phyloP scores from a whole-genome alignment of 208 protist genomes.

The Lotmaria passim region DNA sequence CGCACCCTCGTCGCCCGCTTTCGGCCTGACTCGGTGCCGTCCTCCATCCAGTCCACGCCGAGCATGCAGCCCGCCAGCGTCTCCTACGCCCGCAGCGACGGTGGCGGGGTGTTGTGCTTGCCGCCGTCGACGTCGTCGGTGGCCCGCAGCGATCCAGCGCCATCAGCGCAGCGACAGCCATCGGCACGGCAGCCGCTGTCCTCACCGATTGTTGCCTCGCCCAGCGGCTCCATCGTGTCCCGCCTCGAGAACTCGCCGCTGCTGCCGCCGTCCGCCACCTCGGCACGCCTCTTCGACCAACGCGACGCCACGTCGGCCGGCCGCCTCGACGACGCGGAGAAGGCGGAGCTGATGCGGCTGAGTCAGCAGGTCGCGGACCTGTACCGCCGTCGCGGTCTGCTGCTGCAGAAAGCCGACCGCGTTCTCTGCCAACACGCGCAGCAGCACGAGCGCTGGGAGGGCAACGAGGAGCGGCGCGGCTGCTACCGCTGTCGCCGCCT shows the following conservation, averaged over 20 bases:
- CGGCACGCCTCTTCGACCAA: conserved; percentile 1
- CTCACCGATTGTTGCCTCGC: conserved; percentile 3
- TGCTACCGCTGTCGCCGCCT: conserved; percentile 55
- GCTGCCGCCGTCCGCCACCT: conserved; percentile 10
- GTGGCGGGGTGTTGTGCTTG: conserved; percentile 29
- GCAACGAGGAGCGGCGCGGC: conserved; percentile 41
- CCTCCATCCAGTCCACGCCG: conserved; percentile 33
- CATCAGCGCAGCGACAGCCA: not conserved
- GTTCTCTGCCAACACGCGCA: conserved; percentile 42
- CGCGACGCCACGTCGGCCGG: not conserved
- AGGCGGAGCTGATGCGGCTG: conserved; percentile 22
- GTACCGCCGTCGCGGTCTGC: conserved; percentile 35
- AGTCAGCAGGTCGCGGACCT: conserved; percentile 32
- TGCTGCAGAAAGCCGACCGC: conserved; percentile 41
- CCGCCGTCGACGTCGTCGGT: conserved; percentile 28
- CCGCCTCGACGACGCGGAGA: conserved; percentile 22
- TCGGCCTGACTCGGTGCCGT: conserved; percentile 31
- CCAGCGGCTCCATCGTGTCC: conserved; percentile 11
- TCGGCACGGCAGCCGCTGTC: not conserved
- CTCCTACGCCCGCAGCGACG: conserved; percentile 34
- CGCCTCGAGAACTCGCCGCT: conserved; percentile 18
- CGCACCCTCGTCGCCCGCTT: conserved; percentile 29
- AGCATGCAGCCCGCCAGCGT: conserved; percentile 33
- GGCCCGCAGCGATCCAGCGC: conserved; percentile 19
- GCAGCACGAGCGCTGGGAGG: conserved; percentile 53